Evolutionary conservation across 345 rosid genomes (phyloP).

Genomic region (Leavenworthia alabamica): DNA sequence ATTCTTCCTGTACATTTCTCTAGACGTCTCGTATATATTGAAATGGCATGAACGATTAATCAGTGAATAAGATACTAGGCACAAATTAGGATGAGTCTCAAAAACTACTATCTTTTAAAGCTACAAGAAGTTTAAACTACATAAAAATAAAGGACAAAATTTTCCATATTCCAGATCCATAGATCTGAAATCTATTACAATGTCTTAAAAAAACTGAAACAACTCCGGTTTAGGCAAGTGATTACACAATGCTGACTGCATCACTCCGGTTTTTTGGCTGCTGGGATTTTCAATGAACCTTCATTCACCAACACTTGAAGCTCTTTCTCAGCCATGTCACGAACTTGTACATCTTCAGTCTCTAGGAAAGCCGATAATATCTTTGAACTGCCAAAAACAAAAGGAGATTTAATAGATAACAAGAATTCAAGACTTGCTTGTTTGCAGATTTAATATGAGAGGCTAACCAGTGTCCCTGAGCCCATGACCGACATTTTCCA

Average conservation of each 20-base stretch:
- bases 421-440: background rate
- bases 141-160: slow-evolving; percentile 7
- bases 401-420: slow-evolving; percentile 5
- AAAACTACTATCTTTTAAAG: background rate
- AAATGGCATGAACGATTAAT: background rate
- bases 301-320: slow-evolving; percentile 59
- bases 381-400: slow-evolving; percentile 52
- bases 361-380: slow-evolving; percentile 66
- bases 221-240: background rate
- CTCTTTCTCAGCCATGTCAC: slow-evolving; percentile 48
- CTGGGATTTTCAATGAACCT: slow-evolving; percentile 49
- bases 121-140: background rate
- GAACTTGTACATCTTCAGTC: slow-evolving; percentile 44
- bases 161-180: background rate
- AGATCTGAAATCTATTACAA: background rate
- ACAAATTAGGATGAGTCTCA: background rate
- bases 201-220: background rate
- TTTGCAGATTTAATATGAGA: background rate
- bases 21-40: slow-evolving; percentile 37
- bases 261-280: slow-evolving; percentile 32
- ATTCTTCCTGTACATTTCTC: slow-evolving; percentile 6
- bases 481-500: slow-evolving; percentile 60
- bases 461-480: slow-evolving; percentile 81
- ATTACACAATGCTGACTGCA: slow-evolving; percentile 4
- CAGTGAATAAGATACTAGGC: background rate